Conservation (phyloP, 2,329 filamentous ascomycete species). For the Neurospora sp. region DNA sequence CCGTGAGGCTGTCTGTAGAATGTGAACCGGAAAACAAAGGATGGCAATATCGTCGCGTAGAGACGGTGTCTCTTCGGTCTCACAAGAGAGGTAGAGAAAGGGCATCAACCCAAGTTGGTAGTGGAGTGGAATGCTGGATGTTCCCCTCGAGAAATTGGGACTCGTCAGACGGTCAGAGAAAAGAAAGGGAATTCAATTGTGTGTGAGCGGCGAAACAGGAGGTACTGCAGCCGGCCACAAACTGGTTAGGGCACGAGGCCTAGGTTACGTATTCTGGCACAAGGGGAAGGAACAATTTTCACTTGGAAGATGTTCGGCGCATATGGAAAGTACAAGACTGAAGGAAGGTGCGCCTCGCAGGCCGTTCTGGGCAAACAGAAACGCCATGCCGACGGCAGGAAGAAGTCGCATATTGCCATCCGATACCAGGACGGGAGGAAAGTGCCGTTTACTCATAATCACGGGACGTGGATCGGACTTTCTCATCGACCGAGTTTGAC, state of each 20-base stretch:
- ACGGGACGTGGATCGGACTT: neutral
- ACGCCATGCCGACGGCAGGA: neutral
- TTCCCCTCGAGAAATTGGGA: neutral
- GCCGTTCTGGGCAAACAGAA: neutral
- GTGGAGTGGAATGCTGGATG: neutral
- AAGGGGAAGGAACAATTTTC: neutral
- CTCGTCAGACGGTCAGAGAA: no score
- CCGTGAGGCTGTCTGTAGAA: no score
- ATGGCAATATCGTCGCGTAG: no score
- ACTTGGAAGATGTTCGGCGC: neutral
- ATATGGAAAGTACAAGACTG: neutral
- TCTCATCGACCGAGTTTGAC: neutral
- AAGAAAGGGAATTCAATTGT: no score
- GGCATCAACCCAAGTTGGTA: no score
- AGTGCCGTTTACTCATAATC: neutral
- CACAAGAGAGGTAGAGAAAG: no score
- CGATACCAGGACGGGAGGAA: neutral
- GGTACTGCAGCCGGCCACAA: neutral
- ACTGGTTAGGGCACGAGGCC: neutral
- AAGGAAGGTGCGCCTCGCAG: neutral
- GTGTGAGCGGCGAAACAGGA: neutral
- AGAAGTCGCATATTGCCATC: neutral
- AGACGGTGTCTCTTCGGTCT: no score
- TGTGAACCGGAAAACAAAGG: no score
- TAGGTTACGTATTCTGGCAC: neutral